These are phyloP conservation scores for Hygrophorus pudorinus DNA, from an alignment of 768 basidiomycete genomes.

Conservation along the genomic window DNA sequence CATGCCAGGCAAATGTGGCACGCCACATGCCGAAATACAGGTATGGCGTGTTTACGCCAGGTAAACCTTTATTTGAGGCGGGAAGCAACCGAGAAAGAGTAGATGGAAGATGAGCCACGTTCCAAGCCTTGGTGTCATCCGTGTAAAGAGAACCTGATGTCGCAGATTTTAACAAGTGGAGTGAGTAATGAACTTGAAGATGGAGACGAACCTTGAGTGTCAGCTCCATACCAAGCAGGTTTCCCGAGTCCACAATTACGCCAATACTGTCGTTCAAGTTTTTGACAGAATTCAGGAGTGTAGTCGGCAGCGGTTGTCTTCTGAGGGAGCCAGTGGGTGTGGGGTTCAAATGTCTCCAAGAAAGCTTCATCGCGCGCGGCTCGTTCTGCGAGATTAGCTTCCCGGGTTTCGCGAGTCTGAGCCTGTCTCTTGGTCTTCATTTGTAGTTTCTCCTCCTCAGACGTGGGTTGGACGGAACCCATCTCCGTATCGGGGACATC, in stretches of 20 bases:
- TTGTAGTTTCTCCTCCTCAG: constrained; percentile 17
- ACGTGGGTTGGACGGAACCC: neutral
- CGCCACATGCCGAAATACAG: constrained; percentile 99
- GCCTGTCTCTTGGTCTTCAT: constrained; percentile 24
- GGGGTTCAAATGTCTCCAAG: constrained; percentile 62
- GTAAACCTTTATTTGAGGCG: constrained; percentile 55
- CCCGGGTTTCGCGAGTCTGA: constrained; percentile 38
- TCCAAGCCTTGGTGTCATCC: constrained; percentile 77
- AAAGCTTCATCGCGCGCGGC: constrained; percentile 43
- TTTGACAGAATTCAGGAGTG: constrained; percentile 78
- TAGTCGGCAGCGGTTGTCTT: constrained; percentile 70
- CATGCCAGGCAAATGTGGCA: constrained; percentile 98
- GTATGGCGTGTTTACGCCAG: constrained; percentile 96
- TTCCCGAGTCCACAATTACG: constrained; percentile 80
- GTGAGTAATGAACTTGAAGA: constrained; percentile 4
- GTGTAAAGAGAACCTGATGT: constrained; percentile 54
- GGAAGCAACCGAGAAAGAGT: constrained; percentile 75
- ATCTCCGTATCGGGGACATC: constrained; percentile 10
- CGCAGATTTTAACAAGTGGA: neutral
- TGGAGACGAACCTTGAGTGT: constrained; percentile 65
- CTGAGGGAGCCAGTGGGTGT: constrained; percentile 69
- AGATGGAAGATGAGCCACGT: constrained; percentile 87
- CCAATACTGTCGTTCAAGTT: constrained; percentile 88
- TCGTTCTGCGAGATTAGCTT: constrained; percentile 39
- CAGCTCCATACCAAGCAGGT: constrained; percentile 97